These are phyloP conservation scores for Phytophthora foliorum DNA, from an alignment of 352 stramenopile genomes.

Conservation along the genomic window DNA sequence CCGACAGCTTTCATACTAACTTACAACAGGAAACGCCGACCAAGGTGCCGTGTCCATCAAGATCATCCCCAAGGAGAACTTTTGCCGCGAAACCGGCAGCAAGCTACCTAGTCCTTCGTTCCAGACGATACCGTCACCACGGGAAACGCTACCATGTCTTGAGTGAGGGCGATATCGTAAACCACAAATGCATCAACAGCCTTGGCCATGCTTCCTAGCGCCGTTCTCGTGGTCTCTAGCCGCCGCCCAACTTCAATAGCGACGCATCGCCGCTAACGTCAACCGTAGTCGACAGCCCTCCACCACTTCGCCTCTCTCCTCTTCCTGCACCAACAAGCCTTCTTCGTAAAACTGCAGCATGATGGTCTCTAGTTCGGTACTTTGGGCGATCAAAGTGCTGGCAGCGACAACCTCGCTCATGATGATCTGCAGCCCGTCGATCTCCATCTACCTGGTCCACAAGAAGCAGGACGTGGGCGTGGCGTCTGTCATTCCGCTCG, in stretches of 20 bases:
- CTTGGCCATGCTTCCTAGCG: too few species aligned
- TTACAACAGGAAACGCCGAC: neutral
- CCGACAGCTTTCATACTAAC: slow-evolving; percentile 10
- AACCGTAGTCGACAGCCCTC: slow-evolving; percentile 6
- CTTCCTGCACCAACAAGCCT: neutral
- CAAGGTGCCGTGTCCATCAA: slow-evolving; percentile 10
- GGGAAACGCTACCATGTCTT: slow-evolving; percentile 8
- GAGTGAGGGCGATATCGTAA: too few species aligned
- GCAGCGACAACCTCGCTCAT: slow-evolving; percentile 38
- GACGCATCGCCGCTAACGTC: slow-evolving; percentile 21
- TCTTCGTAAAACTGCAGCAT: neutral
- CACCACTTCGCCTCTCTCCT: slow-evolving; percentile 15
- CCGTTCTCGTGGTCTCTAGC: neutral
- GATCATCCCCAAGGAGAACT: slow-evolving; percentile 3
- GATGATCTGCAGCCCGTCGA: slow-evolving; percentile 52
- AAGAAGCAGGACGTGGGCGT: slow-evolving; percentile 42
- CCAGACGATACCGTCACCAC: slow-evolving; percentile 4
- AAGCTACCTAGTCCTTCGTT: slow-evolving; percentile 7
- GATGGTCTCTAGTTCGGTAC: slow-evolving; percentile 27
- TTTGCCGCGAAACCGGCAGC: neutral
- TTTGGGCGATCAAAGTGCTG: slow-evolving; percentile 37
- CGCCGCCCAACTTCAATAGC: slow-evolving; percentile 15
- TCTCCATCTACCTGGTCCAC: slow-evolving; percentile 50
- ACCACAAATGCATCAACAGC: too few species aligned
- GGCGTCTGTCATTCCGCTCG: slow-evolving; percentile 46